Percentiles rank a stretch among this genome's conserved stretches.
Conservation (phyloP, 2,329 filamentous ascomycete genomes). For the Mariannaea sp. region DNA sequence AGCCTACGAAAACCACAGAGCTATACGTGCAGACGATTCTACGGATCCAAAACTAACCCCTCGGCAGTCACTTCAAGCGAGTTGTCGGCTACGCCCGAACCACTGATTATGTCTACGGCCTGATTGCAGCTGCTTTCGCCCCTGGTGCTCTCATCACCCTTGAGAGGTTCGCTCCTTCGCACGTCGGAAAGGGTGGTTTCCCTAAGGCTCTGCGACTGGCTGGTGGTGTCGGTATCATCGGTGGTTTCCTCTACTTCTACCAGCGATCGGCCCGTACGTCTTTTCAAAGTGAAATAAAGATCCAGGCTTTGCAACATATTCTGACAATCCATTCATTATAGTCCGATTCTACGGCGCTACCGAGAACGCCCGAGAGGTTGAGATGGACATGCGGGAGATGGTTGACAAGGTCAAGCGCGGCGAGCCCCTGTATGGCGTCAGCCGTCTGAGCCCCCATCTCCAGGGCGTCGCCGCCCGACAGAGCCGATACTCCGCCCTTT, state of each 20-base stretch:
- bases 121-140: conserved; percentile 69
- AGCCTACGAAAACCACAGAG: no score
- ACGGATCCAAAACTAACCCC: conserved; percentile 43
- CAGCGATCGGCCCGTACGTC: conserved; percentile 78
- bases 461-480: conserved; percentile 93
- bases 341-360: conserved; percentile 95
- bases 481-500: conserved; percentile 86
- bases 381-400: conserved; percentile 99
- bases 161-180: conserved; percentile 84
- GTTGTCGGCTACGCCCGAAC: conserved; percentile 85
- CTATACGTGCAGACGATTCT: no score
- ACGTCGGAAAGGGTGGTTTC: conserved; percentile 82
- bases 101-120: conserved; percentile 79
- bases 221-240: conserved; percentile 71
- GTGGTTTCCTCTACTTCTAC: conserved; percentile 85
- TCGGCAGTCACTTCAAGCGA: conserved; percentile 80
- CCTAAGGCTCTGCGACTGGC: conserved; percentile 80
- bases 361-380: conserved; percentile 89
- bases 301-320: background rate
- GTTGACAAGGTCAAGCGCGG: conserved; percentile 93
- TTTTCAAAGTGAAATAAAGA: background rate
- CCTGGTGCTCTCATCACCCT: conserved; percentile 76
- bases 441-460: conserved; percentile 79
- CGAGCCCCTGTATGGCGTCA: conserved; percentile 85
- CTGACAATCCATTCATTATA: conserved; percentile 47